A percentile compares a stretch with the other conserved stretches of the same genome.
phyloP scores from a whole-genome alignment of 345 rosid genomes.

The Hevea brasiliensis region DNA sequence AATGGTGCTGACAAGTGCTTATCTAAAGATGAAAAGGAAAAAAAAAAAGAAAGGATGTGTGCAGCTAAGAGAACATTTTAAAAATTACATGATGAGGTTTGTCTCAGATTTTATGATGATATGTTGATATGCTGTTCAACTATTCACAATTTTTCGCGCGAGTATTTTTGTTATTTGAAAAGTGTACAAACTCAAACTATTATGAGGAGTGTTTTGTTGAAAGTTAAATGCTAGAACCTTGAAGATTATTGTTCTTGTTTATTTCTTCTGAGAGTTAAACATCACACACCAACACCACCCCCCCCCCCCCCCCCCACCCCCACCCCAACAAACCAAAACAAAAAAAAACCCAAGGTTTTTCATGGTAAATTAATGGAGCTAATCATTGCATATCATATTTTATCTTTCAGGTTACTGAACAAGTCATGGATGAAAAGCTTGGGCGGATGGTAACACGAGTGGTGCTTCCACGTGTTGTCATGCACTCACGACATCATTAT shows the following conservation, averaged over 20 bases:
- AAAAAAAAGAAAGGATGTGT: no score
- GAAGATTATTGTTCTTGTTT: neutral
- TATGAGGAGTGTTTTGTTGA: neutral
- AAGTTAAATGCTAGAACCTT: neutral
- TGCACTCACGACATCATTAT: conserved; percentile 94
- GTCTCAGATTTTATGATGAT: no score
- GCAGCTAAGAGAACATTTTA: no score
- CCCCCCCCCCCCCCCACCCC: no score
- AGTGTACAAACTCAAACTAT: neutral
- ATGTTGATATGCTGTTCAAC: neutral
- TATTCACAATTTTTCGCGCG: no score
- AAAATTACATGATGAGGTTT: neutral
- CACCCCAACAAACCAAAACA: no score
- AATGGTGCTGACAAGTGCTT: no score
- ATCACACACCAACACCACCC: no score
- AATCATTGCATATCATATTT: neutral
- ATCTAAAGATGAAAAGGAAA: no score
- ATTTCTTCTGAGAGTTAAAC: neutral
- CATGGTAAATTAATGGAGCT: neutral
- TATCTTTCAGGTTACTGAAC: conserved; percentile 68
- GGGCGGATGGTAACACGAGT: conserved; percentile 93
- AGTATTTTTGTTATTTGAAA: neutral
- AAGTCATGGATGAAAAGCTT: conserved; percentile 84
- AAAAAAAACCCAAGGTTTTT: neutral
- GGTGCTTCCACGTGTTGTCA: conserved; percentile 94